These are phyloP conservation scores for Ocimum tenuiflorum DNA, from an alignment of 257 asterid species.

Conservation along the genomic window DNA sequence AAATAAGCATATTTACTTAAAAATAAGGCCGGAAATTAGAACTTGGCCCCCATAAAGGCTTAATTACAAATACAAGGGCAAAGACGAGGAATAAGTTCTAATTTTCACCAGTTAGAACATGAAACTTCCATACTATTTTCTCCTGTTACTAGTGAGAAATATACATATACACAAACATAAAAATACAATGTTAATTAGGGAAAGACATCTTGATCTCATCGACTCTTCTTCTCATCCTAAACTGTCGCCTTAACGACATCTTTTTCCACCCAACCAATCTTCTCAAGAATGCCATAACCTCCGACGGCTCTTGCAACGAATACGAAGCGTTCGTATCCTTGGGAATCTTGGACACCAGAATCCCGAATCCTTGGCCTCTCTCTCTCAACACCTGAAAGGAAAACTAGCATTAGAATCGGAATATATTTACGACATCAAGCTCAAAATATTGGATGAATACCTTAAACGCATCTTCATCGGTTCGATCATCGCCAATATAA, in stretches of 20 bases:
- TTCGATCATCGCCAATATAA: slow-evolving; percentile 86
- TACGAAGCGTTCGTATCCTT: slow-evolving; percentile 78
- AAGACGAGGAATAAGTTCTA: too few species aligned
- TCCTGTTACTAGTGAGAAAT: too few species aligned
- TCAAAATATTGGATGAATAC: too few species aligned
- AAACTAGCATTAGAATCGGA: too few species aligned
- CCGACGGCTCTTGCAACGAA: slow-evolving; percentile 71
- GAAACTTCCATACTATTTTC: too few species aligned
- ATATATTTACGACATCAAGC: too few species aligned
- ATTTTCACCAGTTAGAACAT: too few species aligned
- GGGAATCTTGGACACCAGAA: slow-evolving; percentile 70
- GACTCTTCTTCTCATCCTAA: slow-evolving; percentile 36
- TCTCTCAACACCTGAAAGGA: slow-evolving; percentile 34
- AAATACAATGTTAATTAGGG: slow-evolving; percentile 24
- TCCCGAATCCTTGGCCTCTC: slow-evolving; percentile 81
- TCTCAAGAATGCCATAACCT: slow-evolving; percentile 71
- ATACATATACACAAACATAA: too few species aligned
- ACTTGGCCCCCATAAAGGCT: too few species aligned
- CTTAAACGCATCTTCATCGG: slow-evolving; percentile 87
- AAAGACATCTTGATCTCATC: slow-evolving; percentile 46
- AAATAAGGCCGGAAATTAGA: too few species aligned
- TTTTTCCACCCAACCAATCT: slow-evolving; percentile 68
- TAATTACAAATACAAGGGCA: too few species aligned
- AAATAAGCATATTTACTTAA: too few species aligned
- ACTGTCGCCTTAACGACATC: slow-evolving; percentile 32